phyloP scores from a whole-genome alignment of 345 rosid species.

The Arabis hirsuta region DNA sequence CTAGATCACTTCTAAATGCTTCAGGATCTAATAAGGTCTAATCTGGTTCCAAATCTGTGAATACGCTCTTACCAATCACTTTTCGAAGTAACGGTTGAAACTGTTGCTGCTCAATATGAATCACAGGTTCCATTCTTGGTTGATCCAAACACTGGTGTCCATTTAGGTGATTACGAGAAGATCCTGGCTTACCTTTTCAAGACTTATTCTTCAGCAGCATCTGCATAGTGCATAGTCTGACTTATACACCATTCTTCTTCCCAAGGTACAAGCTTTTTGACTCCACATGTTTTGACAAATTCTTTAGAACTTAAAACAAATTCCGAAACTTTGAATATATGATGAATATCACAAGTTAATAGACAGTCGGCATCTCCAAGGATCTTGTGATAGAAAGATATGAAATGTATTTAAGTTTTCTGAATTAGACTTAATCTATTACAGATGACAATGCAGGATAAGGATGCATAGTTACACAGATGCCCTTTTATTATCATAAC shows the following conservation, averaged over 20 bases:
- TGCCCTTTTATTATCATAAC: too few relatives aligned
- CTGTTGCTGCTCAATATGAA: conserved; percentile 8
- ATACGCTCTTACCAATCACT: conserved; percentile 23
- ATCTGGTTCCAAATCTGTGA: background rate
- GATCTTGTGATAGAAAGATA: background rate
- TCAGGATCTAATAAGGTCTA: conserved; percentile 74
- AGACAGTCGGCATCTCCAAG: background rate
- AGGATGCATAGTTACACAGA: conserved; percentile 1
- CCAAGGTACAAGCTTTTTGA: conserved; percentile 26
- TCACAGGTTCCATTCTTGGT: conserved; percentile 73
- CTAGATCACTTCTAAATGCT: conserved; percentile 53
- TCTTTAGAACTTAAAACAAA: too few relatives aligned
- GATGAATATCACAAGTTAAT: background rate
- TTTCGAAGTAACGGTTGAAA: background rate
- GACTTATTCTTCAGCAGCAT: conserved; percentile 55
- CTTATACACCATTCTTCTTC: background rate
- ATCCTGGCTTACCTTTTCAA: conserved; percentile 68
- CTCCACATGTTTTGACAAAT: conserved; percentile 6
- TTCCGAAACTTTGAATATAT: too few relatives aligned
- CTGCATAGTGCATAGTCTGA: conserved; percentile 29
- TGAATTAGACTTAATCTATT: background rate
- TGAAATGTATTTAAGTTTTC: background rate
- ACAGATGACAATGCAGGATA: conserved; percentile 7
- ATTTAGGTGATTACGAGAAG: conserved; percentile 63
- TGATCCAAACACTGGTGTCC: conserved; percentile 75